Evolutionary conservation across 2,329 filamentous ascomycete genomes (phyloP), one percentile per base, ranked within the genome.

Genomic region (Colletotrichum melonis): DNA sequence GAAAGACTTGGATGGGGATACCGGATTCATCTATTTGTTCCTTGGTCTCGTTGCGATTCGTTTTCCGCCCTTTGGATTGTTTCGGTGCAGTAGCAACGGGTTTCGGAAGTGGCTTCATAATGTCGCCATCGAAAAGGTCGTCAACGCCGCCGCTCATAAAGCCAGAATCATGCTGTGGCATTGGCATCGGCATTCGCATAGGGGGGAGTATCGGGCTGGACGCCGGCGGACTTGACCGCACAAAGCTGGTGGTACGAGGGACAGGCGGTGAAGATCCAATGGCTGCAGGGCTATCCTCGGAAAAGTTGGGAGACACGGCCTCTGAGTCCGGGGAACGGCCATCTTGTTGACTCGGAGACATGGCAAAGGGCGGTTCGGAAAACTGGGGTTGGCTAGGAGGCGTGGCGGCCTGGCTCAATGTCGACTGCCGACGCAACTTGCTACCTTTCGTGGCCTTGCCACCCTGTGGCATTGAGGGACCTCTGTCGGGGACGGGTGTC

Each of bases 251-350:
- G 49, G 88, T 88, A 75, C 90, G 89, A 75, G 95, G 91, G 1
- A 97, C 88, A 1, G 97, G 97, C 16, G 96, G 96, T 4, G 96
- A 98, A 0, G 97, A 98, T 1, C 93, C 93, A 77, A 98, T 94
- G 67, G 94, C 94, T 62, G 91, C 91, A 4, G 95, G 93, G 65
- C 95, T 97, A 69, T 93, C 87, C 65, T 87, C 89, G 66, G 90
- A 88, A 52, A 85, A 87, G 42, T 85, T 83, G 5, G 88, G 88
- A 1, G 89, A 90, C 16, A 84, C 86, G 0, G 82, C 87, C 46
- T 84, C 76, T 14, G 88, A 90, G 26, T 90, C 88, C 8, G 89
- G 89, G 4, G 89, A 91, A 7, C 86, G 86, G n/a, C 79, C 82
- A 63, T 87, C 88, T 62, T 89, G 88, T 72, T 86, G 85, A 63